phyloP scores from a whole-genome alignment of 768 basidiomycete genomes.

The Amanita polypyramis region DNA sequence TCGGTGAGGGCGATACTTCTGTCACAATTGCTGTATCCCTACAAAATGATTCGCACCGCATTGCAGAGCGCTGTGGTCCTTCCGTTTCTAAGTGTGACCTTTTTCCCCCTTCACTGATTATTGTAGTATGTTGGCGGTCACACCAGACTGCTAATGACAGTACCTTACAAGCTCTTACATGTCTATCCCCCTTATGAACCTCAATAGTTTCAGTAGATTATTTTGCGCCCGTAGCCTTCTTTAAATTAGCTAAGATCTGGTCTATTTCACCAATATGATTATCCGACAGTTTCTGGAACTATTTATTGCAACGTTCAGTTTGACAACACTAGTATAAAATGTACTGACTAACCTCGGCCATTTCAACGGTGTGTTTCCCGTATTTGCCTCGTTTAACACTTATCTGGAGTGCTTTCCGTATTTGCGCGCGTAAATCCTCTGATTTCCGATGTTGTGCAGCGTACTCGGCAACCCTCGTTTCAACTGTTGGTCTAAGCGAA shows the following conservation, averaged over 20 bases:
- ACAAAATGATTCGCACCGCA: too few relatives aligned
- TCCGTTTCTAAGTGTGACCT: not conserved
- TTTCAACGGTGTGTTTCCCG: constrained; percentile 55
- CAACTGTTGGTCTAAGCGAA: constrained; percentile 58
- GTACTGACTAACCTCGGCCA: constrained; percentile 49
- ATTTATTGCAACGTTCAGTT: not conserved
- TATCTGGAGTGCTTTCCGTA: constrained; percentile 60
- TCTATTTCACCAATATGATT: constrained; percentile 56
- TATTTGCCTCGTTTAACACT: constrained; percentile 63
- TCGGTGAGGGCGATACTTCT: not conserved
- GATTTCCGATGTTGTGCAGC: constrained; percentile 49
- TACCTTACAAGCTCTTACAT: not conserved
- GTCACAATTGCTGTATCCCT: too few relatives aligned
- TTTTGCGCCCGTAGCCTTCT: constrained; percentile 39
- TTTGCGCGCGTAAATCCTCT: constrained; percentile 66
- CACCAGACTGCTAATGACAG: not conserved
- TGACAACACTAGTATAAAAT: not conserved
- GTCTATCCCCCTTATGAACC: not conserved
- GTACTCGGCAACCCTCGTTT: constrained; percentile 49
- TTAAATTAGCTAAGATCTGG: constrained; percentile 49
- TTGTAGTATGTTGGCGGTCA: not conserved
- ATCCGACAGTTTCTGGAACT: constrained; percentile 74
- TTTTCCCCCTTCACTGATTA: not conserved
- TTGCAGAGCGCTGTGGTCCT: too few relatives aligned
- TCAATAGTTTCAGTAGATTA: constrained; percentile 11